Base-by-base conservation (phyloP, 2,329 filamentous ascomycete species). In the Fusarium marasasianum region DNA sequence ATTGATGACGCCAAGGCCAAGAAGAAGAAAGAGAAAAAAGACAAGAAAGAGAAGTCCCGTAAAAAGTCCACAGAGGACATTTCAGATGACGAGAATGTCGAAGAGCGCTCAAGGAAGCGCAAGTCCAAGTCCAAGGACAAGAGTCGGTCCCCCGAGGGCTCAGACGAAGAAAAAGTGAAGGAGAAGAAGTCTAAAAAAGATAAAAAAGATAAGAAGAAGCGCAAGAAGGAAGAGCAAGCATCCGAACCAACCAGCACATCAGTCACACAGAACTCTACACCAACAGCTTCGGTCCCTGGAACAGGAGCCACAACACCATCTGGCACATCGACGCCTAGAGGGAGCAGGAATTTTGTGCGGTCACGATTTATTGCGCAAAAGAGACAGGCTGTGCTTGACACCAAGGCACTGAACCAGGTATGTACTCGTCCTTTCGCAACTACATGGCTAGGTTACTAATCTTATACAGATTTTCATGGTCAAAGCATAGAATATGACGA, bases 361-460 rank as follows among this genome's bases (percentile, higher is more conserved):
- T 91, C 93, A 75, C 89, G 94, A 69, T 94, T 95, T 82, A 98
- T 98, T 78, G 92, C 92, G 64, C 94, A 96, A 77, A 98, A 98
- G 86, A 91, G 91, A 78, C 90, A 92, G 85, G 95, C 95, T 6
- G 89, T 95, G 66, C 89, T 94, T 85, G 93, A 98, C 81, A 88
- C 91, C 55, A 91, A 92, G 79, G 94, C 95, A 20, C 83, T 98
- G 79, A 96, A 95, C 81, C 95, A 98, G 91, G 93, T 95, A 84
- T 82, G 85, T 73, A 38, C 41, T 48, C 45, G 9, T n/a, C 24
- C 20, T 29, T 47, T 20, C 45, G 20, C 26, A 48, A 22, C 20
- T 48, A 31, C 45, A 31, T 48, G 45, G 45, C 40, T 9, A n/a
- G 7, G 44, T 41, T 50, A 20, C 66, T 77, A 63, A 73, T 50